These are phyloP conservation scores for Petrea volubilis DNA, from an alignment of 257 asterid species.

Conservation along the genomic window DNA sequence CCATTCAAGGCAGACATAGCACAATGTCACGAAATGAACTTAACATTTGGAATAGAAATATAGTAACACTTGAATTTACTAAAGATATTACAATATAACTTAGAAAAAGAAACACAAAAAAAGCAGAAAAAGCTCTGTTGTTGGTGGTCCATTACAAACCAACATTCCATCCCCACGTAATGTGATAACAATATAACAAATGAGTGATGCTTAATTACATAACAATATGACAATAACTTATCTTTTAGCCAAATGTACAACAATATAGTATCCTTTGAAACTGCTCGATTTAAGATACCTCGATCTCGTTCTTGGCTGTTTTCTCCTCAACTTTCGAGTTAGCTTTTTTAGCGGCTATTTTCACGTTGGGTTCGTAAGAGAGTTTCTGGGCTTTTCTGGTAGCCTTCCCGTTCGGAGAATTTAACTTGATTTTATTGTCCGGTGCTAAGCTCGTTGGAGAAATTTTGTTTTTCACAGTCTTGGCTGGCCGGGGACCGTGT, in stretches of 20 bases:
- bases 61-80: not conserved
- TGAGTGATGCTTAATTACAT: conserved; percentile 23
- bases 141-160: conserved; percentile 23
- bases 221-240: conserved; percentile 23
- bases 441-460: conserved; percentile 48
- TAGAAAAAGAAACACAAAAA: not conserved
- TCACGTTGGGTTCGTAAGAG: conserved; percentile 46
- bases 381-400: conserved; percentile 47
- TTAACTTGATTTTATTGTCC: conserved; percentile 41
- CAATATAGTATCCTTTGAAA: conserved; percentile 18
- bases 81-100: not conserved
- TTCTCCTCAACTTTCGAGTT: conserved; percentile 38
- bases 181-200: not conserved
- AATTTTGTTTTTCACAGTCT: conserved; percentile 33
- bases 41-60: not conserved
- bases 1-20: conserved; percentile 6
- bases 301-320: conserved; percentile 28
- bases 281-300: conserved; percentile 22
- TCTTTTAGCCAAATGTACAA: conserved; percentile 30
- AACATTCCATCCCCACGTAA: conserved; percentile 25
- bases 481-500: conserved; percentile 33
- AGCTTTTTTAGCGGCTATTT: conserved; percentile 37
- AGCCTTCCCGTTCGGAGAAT: conserved; percentile 58
- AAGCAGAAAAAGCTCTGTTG: not conserved
- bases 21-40: not conserved